Evolutionary conservation across 106 monocot species (phyloP).

Genomic region (Cymbidium sinense): DNA sequence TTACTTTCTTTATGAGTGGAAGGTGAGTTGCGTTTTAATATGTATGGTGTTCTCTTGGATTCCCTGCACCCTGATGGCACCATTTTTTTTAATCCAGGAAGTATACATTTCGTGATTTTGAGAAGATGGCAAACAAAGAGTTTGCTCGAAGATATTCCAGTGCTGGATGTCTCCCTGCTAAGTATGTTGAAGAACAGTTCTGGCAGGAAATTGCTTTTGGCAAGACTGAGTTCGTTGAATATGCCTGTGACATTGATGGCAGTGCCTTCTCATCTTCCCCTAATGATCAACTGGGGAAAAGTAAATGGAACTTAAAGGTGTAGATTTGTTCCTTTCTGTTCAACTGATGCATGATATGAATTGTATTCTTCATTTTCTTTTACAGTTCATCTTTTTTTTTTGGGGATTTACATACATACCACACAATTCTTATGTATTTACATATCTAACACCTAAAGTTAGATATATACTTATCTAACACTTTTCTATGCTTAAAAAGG

Average conservation of each 20-base stretch:
- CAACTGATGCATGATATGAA: neutral
- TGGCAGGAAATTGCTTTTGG: constrained; percentile 92
- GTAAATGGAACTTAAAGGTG: constrained; percentile 96
- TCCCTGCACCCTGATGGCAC: neutral
- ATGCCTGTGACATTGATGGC: constrained; percentile 96
- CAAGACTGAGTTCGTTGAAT: constrained; percentile 79
- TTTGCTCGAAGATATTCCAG: constrained; percentile 74
- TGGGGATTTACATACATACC: no score
- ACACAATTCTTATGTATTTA: no score
- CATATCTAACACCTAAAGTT: no score
- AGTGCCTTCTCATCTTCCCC: constrained; percentile 88
- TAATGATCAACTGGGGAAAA: constrained; percentile 79
- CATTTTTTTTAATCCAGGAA: constrained; percentile 45
- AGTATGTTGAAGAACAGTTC: constrained; percentile 87
- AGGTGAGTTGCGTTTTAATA: constrained; percentile 30
- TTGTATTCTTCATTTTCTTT: neutral
- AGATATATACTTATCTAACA: no score
- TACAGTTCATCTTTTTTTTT: neutral
- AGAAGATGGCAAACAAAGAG: constrained; percentile 92
- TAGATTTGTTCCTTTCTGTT: neutral
- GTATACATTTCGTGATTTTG: constrained; percentile 89
- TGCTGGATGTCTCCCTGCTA: constrained; percentile 70
- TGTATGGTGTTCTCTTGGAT: neutral
- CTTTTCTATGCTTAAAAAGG: no score
- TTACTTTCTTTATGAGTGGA: constrained; percentile 90